Conservation (phyloP, 108 stramenopile species). For the Asterionellopsis glacialis region DNA sequence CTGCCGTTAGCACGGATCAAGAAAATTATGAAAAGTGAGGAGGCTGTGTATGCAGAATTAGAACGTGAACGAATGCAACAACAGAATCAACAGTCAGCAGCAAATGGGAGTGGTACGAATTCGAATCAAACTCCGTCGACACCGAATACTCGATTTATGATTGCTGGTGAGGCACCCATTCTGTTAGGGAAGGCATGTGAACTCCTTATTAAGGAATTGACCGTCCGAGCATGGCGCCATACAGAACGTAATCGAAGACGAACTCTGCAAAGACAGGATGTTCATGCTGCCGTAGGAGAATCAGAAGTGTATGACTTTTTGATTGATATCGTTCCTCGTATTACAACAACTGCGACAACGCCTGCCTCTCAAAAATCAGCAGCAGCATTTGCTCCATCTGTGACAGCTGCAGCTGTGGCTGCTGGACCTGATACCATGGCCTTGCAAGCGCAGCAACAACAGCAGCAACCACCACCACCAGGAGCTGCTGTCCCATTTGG, state of each 20-base stretch:
- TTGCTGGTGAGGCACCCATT: conserved; percentile 58
- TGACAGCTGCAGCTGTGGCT: not conserved
- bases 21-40: conserved; percentile 96
- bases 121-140: not conserved
- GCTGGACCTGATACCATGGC: not conserved
- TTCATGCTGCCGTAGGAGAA: conserved; percentile 59
- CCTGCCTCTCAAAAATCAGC: not conserved
- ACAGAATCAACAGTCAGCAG: not conserved
- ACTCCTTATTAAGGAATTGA: conserved; percentile 55
- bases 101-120: conserved; percentile 10
- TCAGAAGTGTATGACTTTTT: conserved; percentile 74
- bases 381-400: conserved; percentile 1
- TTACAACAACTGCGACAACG: conserved; percentile 15
- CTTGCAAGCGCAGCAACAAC: conserved; percentile 3
- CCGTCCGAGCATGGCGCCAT: conserved; percentile 55
- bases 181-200: conserved; percentile 74
- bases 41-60: conserved; percentile 46
- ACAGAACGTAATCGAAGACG: conserved; percentile 50
- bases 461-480: conserved; percentile 3
- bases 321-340: conserved; percentile 67
- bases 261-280: conserved; percentile 53
- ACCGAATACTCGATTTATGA: conserved; percentile 45
- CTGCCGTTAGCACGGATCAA: conserved; percentile 89
- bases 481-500: not conserved
- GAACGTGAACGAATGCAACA: conserved; percentile 28